Evolutionary conservation across 129 eudicot species (phyloP), one percentile per base, ranked within the genome.

Genomic region (Tagetes erecta): DNA sequence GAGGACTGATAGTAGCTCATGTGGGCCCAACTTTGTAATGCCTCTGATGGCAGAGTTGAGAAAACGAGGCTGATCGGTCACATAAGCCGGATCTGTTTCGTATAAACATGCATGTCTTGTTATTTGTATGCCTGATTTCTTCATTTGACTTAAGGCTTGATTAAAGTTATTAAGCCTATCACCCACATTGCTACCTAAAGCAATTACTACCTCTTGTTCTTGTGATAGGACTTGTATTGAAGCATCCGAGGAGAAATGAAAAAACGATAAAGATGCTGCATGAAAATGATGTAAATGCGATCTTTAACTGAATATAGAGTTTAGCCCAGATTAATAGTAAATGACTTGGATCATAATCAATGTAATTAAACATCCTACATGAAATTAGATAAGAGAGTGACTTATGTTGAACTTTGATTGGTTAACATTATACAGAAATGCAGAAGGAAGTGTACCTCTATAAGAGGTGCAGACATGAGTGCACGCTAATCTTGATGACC

Each of bases 11-110:
- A 90, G 78, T 50, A 94, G 76, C 68, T 90, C 92, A 63, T 88
- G 97, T 8, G 98, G 97, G 46, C 86, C 91, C 3, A 90, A 86
- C 72, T 86, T 90, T 67, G 98, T 94, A 42, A 75, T 33, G 42
- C 88, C 97, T 88, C 98, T 80, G 72, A 94, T 81, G n/a, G 97
- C 98, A 42, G 98, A 94, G 50, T 94, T 94, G 51, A 94, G 98
- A 41, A 94, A 94, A 6, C 45, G 89, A 47, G 98, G 98, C 33
- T 94, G 98, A 73, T 94, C 93, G 3, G 96, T 88, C 42, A 94
- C 93, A 68, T 94, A 94, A 46, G 92, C 98, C 27, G 98, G 98
- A 50, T 78, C 96, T 2, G 98, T 90, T 86, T 94, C 98, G 14
- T 94, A 94, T 10, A 94, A 76, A 74, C 97, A 88, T 33, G 78